These are phyloP conservation scores for Myxozyma monticola DNA, from an alignment of 805 yeast genomes.

Conservation along the genomic window DNA sequence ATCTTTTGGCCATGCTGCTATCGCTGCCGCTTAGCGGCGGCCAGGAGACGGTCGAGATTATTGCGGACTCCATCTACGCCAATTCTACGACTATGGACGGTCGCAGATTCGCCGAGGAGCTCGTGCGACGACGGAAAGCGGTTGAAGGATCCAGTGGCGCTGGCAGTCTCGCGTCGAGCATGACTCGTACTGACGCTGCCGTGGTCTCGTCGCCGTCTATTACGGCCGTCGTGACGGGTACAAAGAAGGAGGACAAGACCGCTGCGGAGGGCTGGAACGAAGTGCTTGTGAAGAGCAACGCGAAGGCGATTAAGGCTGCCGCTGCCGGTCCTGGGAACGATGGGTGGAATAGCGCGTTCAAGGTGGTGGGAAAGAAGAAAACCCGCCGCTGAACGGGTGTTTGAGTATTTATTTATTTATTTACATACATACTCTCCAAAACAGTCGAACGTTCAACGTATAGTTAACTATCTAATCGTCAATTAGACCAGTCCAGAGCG, in stretches of 20 bases:
- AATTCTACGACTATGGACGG: constrained; percentile 92
- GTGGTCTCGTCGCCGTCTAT: not conserved
- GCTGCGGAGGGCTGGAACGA: constrained; percentile 30
- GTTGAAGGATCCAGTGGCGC: constrained; percentile 59
- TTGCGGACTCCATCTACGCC: constrained; percentile 87
- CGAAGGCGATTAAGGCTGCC: constrained; percentile 16
- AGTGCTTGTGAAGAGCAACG: constrained; percentile 25
- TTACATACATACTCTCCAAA: too few species aligned
- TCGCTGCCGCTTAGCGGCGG: constrained; percentile 67
- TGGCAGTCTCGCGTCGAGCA: constrained; percentile 38
- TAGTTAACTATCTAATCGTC: too few species aligned
- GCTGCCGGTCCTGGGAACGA: constrained; percentile 30
- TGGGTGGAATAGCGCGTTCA: constrained; percentile 48
- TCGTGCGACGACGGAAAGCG: constrained; percentile 69
- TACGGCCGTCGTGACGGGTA: constrained; percentile 29
- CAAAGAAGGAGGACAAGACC: constrained; percentile 29
- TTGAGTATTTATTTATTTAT: not conserved
- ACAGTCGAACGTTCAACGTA: too few species aligned
- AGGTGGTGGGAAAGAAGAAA: constrained; percentile 66
- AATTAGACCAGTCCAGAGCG: too few species aligned
- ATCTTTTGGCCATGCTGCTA: constrained; percentile 74
- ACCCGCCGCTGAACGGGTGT: constrained; percentile 33
- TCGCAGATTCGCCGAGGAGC: constrained; percentile 88
- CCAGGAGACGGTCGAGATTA: constrained; percentile 74
- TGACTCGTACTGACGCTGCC: not conserved